Percentiles rank a stretch among this genome's conserved stretches.
phyloP scores from a whole-genome alignment of 2,329 filamentous ascomycete genomes.

The Hypocreales sp. region DNA sequence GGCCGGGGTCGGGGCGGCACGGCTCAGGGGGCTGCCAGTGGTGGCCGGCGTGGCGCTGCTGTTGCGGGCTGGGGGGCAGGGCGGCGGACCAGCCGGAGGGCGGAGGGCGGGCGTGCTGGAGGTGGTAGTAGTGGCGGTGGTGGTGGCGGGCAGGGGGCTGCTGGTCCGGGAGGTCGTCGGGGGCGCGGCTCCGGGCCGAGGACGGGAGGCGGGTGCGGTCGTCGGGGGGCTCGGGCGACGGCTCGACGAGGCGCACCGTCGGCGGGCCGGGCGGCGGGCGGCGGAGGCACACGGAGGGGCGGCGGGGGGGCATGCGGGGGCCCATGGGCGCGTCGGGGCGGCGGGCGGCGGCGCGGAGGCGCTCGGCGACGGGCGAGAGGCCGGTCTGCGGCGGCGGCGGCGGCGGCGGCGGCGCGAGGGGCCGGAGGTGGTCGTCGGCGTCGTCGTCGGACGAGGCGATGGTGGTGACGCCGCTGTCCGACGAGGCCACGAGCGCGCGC shows the following conservation, averaged over 20 bases:
- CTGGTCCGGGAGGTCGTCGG: neutral
- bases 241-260: constrained; percentile 21
- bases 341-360: constrained; percentile 19
- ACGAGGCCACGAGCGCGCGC: constrained; percentile 11
- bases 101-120: constrained; percentile 3
- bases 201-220: neutral
- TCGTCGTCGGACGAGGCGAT: constrained; percentile 16
- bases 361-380: constrained; percentile 34
- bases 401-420: constrained; percentile 2
- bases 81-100: constrained; percentile 4
- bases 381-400: constrained; percentile 11
- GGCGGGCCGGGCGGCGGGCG: constrained; percentile 10
- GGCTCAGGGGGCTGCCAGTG: constrained; percentile 1
- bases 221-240: constrained; percentile 13
- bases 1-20: constrained; percentile 1
- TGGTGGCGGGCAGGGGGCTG: neutral
- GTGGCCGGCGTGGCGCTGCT: constrained; percentile 4
- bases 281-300: neutral
- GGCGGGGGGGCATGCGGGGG: neutral
- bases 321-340: constrained; percentile 8
- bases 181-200: neutral
- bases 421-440: too few relatives aligned
- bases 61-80: constrained; percentile 3
- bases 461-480: constrained; percentile 16
- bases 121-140: neutral